Conservation (phyloP, 345 rosid genomes). For the Eucalyptus melliodora region DNA sequence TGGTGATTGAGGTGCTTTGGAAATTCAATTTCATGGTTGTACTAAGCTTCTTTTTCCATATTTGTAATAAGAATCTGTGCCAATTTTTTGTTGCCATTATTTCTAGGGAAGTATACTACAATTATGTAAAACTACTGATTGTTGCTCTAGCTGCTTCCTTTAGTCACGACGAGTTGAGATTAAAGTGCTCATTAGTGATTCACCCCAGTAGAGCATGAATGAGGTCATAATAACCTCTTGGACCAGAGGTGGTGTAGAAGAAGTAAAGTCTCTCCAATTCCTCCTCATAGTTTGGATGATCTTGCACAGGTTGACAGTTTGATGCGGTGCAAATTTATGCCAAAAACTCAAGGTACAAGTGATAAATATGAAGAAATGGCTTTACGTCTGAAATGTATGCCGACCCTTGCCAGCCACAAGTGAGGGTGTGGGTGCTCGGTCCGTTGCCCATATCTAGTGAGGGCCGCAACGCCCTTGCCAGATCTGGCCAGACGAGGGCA, state of each 20-base stretch:
- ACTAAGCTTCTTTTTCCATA: background rate
- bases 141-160: slow-evolving; percentile 32
- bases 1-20: background rate
- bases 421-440: rapidly evolving
- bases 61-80: background rate
- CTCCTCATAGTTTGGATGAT: rapidly evolving
- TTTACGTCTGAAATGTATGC: rapidly evolving
- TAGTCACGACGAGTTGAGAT: slow-evolving; percentile 16
- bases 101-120: background rate
- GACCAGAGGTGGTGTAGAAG: too few relatives aligned
- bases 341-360: too few relatives aligned
- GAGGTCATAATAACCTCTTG: too few relatives aligned
- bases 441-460: rapidly evolving
- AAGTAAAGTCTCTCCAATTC: too few relatives aligned
- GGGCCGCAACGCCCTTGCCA: rapidly evolving
- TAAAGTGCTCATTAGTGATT: too few relatives aligned
- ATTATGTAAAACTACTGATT: background rate
- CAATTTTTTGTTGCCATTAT: background rate
- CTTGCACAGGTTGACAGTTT: too few relatives aligned
- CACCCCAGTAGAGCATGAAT: too few relatives aligned
- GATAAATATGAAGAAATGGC: too few relatives aligned
- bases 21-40: background rate
- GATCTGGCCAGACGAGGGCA: rapidly evolving
- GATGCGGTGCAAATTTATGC: too few relatives aligned
- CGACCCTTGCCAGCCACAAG: too few relatives aligned